phyloP scores from a whole-genome alignment of 1,139 yeast genomes.

The Candida glucosophila region DNA sequence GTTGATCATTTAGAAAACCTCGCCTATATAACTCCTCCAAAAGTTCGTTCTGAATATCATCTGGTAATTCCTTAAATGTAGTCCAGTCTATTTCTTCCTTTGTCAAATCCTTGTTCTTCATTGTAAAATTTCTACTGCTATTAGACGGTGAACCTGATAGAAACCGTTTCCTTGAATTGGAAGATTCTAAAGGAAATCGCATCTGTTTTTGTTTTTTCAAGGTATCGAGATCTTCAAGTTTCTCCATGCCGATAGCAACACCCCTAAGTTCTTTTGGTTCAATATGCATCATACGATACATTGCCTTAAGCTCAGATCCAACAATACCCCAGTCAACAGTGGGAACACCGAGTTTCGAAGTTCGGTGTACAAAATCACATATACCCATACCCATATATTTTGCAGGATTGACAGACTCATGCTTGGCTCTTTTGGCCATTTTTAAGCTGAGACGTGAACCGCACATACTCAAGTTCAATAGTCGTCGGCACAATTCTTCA shows the following conservation, averaged over 20 bases:
- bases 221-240: conserved; percentile 34
- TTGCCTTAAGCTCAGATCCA: conserved; percentile 49
- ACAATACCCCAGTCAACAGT: conserved; percentile 58
- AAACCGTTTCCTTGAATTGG: too few species aligned
- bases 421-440: conserved; percentile 52
- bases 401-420: conserved; percentile 66
- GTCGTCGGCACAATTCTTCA: conserved; percentile 48
- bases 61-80: conserved; percentile 46
- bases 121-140: too few species aligned
- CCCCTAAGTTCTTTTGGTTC: conserved; percentile 73
- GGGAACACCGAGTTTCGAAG: conserved; percentile 52
- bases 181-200: too few species aligned
- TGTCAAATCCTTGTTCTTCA: too few species aligned
- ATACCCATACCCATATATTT: conserved; percentile 80
- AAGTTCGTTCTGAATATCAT: conserved; percentile 42
- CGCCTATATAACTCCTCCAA: conserved; percentile 33
- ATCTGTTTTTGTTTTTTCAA: conserved; percentile 22
- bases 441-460: conserved; percentile 59
- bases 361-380: conserved; percentile 58
- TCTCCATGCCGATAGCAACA: conserved; percentile 58
- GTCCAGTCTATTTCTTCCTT: conserved; percentile 44
- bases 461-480: conserved; percentile 36
- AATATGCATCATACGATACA: conserved; percentile 48
- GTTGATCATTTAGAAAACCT: conserved; percentile 11
- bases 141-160: too few species aligned